Evolutionary conservation across 352 stramenopile genomes (phyloP), one percentile per base, ranked within the genome.

Genomic region (Globisporangium parvum): DNA sequence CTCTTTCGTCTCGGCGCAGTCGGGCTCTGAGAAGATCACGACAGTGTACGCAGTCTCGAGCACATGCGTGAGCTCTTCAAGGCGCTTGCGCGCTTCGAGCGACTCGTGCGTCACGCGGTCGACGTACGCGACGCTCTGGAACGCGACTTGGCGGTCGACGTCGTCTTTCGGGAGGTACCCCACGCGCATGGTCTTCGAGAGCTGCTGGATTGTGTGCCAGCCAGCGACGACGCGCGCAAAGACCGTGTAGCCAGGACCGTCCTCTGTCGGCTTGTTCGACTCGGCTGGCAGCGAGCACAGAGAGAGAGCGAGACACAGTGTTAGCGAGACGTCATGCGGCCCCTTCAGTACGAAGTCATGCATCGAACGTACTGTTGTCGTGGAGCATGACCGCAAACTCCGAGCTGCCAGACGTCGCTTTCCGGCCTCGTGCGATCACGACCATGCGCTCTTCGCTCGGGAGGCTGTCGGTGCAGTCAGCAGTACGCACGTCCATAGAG

Each of bases 11-110:
- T 96, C 96, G 3, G 89, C 81, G 49, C 94, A 99, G 62, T 96
- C 93, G 18, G 87, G 80, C 66, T 98, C 97, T 14, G 88, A 95
- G 57, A 98, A 96, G 44, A 98, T 86, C 21, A 98, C 86, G 28
- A 98, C 85, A 28, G 88, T 91, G 65, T 97, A 80, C 28, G 67
- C 69, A 0, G 77, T 88, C 66, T 90, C 77, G 1, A 92, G 62
- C 48, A 85, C 77, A 44, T 91, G 67, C 28, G 63, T 77, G 26
- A 94, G 73, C 64, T 88, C 79, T 59, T 94, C 84, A 8, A 94
- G 65, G 6, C 78, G 76, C 54, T 65, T 68, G 50, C 62, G 73
- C 47, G 73, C 75, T 55, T 88, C 65, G 4, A 67, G 24, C 33
- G 83, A 71, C 55, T 88, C 69, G 53, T 88, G 85, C 20, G 78